Evolutionary conservation across 176 grass and related monocot genomes (phyloP), one percentile per base, ranked within the genome.

Genomic region (maize (Zea mays)): DNA sequence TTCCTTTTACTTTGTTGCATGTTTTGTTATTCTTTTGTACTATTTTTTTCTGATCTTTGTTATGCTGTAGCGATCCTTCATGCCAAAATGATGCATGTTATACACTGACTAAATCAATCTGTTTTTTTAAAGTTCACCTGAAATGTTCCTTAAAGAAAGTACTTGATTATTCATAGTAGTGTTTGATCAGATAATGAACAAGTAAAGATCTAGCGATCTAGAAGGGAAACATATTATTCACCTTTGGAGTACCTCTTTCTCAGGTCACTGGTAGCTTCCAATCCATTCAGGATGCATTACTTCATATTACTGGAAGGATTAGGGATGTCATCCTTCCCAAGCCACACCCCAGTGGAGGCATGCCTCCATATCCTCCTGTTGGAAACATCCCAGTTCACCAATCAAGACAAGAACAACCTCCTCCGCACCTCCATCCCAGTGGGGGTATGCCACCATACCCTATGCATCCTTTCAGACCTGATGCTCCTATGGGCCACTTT

Each of bases 211-310:
- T 39, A 9, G 41, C 68, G 34, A 70, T 74, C 68, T 54, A 64
- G 7, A 56, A 82, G 37, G 62, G 5, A 43, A 49, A 76, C 60
- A n/a, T 39, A 56, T 68, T 71, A 68, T 34, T 73, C 67, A 84
- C 35, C 46, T 67, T 37, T 89, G 35, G 57, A 51, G 49, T 71
- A 11, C 52, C 60, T 67, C 71, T 76, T 71, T 89, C 68, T 44
- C 81, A 93, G 90, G 86, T 89, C 72, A 89, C 84, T 35, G 87
- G 90, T 79, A 84, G 77, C 57, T 89, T 93, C 54, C 87, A 89
- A 60, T 89, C 86, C 71, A 85, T 93, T 69, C 87, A 89, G 13
- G 87, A 93, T 85, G 90, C 87, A 62, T 81, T 93, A 69, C 64
- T 84, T 82, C 86, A 84, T 58, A 89, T 93, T 57, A 87, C 87